Evolutionary conservation across 1,284 basidiomycete species (phyloP).

Genomic region (Austroboletus sp.): DNA sequence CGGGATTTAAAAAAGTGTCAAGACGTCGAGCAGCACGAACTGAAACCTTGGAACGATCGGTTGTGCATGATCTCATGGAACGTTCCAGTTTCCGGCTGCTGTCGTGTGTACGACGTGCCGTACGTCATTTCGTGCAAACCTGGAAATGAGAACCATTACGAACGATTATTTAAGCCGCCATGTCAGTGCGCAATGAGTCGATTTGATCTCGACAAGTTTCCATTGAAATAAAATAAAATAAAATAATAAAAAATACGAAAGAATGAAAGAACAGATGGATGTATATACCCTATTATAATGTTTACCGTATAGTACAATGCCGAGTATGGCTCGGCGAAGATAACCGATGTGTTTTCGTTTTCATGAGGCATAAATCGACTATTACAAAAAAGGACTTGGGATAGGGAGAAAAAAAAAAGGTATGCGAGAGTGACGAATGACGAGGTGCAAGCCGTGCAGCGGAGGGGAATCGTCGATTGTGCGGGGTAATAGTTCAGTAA

Average conservation of each 20-base stretch:
- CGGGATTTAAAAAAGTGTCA: not conserved
- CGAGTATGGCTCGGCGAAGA: not conserved
- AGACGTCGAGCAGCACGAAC: not conserved
- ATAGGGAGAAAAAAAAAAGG: not conserved
- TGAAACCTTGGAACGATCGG: conserved; percentile 1
- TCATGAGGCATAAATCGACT: conserved; percentile 1
- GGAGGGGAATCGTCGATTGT: conserved; percentile 16
- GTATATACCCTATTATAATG: conserved; percentile 17
- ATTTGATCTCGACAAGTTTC: conserved; percentile 1
- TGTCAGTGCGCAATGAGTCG: not conserved
- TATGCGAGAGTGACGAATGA: conserved; percentile 9
- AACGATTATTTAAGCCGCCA: not conserved
- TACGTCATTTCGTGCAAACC: not conserved
- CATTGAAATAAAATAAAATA: not conserved
- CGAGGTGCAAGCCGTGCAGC: conserved; percentile 12
- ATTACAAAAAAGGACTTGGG: conserved; percentile 1
- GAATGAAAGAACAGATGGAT: not conserved
- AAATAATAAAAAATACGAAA: not conserved
- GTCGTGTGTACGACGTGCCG: not conserved
- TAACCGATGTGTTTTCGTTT: not conserved
- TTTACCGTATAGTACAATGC: conserved; percentile 21
- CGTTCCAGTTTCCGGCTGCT: conserved; percentile 8
- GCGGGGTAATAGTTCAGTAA: conserved; percentile 17
- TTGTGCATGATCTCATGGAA: conserved; percentile 2
- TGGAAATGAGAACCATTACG: not conserved